Percentiles rank a stretch among this genome's conserved stretches.
These are phyloP conservation scores for Thalassiosira mediterranea DNA, from an alignment of 352 stramenopile genomes.

Conservation along the genomic window DNA sequence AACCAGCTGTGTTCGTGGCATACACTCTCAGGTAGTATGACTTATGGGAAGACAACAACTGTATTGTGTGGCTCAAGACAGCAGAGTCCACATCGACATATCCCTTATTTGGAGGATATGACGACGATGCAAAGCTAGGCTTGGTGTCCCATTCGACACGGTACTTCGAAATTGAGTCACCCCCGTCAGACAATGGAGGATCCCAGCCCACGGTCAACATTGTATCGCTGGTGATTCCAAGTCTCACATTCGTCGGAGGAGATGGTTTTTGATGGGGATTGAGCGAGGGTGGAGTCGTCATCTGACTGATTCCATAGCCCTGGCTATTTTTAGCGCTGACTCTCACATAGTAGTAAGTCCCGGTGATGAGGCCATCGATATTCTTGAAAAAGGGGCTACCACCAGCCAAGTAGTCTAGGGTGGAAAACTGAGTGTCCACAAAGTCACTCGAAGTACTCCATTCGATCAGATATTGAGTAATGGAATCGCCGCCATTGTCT, in stretches of 20 bases:
- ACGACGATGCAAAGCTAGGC: conserved; percentile 88
- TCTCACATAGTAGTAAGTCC: conserved; percentile 82
- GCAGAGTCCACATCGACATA: conserved; percentile 56
- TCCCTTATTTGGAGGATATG: conserved; percentile 76
- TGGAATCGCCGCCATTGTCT: conserved; percentile 89
- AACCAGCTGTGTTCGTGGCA: conserved; percentile 65
- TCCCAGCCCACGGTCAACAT: conserved; percentile 91
- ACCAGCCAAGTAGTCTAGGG: conserved; percentile 66
- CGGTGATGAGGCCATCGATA: conserved; percentile 74
- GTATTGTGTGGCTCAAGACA: conserved; percentile 51
- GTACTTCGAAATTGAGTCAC: conserved; percentile 89
- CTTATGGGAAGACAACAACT: conserved; percentile 60
- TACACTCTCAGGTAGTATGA: conserved; percentile 62
- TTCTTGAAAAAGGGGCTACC: conserved; percentile 82
- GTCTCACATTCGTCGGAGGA: conserved; percentile 86
- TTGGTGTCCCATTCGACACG: conserved; percentile 92
- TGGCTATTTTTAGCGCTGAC: conserved; percentile 84
- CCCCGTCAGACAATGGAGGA: conserved; percentile 87
- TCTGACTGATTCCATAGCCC: conserved; percentile 85
- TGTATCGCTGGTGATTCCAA: conserved; percentile 84
- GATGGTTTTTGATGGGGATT: conserved; percentile 91
- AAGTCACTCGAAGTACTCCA: conserved; percentile 76
- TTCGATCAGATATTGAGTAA: conserved; percentile 87
- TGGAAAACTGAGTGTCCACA: conserved; percentile 36
- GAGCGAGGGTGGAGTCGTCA: conserved; percentile 88